Evolutionary conservation across 2,329 filamentous ascomycete species (phyloP).

Genomic region (Coniochaeta ligniaria): DNA sequence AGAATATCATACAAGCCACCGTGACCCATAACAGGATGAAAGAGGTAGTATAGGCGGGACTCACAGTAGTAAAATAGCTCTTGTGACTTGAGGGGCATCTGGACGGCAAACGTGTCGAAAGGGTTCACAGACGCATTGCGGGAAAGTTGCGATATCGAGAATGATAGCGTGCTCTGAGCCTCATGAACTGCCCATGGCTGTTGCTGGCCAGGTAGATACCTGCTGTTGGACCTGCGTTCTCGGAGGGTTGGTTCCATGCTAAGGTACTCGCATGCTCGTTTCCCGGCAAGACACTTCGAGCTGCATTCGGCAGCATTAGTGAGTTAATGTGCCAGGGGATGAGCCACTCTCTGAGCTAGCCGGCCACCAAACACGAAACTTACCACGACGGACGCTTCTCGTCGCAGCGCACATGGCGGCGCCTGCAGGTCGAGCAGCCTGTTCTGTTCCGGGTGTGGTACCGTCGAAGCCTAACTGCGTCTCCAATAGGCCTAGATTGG

Average conservation of each 20-base stretch:
- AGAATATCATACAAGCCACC: background rate
- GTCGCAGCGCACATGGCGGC: slow-evolving; percentile 4
- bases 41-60: background rate
- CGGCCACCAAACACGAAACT: background rate
- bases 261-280: slow-evolving; percentile 1
- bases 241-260: background rate
- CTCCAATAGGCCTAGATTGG: background rate
- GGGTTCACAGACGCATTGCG: background rate
- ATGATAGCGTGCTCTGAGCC: background rate
- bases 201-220: background rate
- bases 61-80: slow-evolving; percentile 4
- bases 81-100: slow-evolving; percentile 4
- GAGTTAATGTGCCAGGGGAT: background rate
- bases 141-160: background rate
- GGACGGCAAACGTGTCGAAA: slow-evolving; percentile 2
- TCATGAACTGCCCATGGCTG: background rate
- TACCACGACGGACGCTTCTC: slow-evolving; percentile 4
- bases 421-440: slow-evolving; percentile 3
- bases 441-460: slow-evolving; percentile 2
- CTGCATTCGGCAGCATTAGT: background rate
- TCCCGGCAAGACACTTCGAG: background rate
- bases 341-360: background rate
- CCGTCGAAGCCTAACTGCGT: background rate
- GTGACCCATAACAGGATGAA: background rate
- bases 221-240: background rate